Evolutionary conservation across 1,139 yeast species (phyloP).

Genomic region (Spencermartinsiella ligniputridi): DNA sequence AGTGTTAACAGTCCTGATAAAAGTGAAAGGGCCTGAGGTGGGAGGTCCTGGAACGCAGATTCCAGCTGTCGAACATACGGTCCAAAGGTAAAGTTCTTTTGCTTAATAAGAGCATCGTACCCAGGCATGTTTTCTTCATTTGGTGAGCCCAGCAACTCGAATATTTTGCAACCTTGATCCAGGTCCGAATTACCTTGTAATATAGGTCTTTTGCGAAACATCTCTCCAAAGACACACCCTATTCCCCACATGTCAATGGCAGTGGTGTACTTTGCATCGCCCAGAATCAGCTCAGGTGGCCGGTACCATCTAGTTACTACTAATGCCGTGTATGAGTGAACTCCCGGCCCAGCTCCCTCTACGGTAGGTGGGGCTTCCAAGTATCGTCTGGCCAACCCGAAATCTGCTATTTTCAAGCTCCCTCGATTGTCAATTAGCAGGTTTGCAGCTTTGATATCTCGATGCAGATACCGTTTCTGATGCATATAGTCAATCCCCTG

Average conservation of each 20-base stretch:
- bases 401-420: conserved; percentile 81
- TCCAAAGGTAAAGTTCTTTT: conserved; percentile 36
- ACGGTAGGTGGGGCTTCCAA: conserved; percentile 64
- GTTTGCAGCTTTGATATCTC: conserved; percentile 95
- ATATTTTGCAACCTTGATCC: conserved; percentile 85
- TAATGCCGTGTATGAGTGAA: conserved; percentile 73
- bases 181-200: conserved; percentile 80
- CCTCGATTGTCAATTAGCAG: conserved; percentile 76
- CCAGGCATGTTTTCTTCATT: conserved; percentile 59
- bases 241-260: conserved; percentile 97
- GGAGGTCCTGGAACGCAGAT: conserved; percentile 39
- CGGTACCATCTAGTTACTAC: conserved; percentile 98
- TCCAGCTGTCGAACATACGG: conserved; percentile 54
- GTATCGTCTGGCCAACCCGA: conserved; percentile 82
- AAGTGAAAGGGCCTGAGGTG: conserved; percentile 30
- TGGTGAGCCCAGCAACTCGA: conserved; percentile 81
- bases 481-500: conserved; percentile 82
- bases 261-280: conserved; percentile 81
- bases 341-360: conserved; percentile 47
- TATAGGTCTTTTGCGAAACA: conserved; percentile 77
- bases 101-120: conserved; percentile 60
- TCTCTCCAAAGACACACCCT: conserved; percentile 94
- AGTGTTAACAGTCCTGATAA: conserved; percentile 34
- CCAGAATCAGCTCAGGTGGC: conserved; percentile 87
- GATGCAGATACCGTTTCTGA: conserved; percentile 58